Evolutionary conservation across 2,329 filamentous ascomycete genomes (phyloP).

Genomic region (Exserohilum rostratum): DNA sequence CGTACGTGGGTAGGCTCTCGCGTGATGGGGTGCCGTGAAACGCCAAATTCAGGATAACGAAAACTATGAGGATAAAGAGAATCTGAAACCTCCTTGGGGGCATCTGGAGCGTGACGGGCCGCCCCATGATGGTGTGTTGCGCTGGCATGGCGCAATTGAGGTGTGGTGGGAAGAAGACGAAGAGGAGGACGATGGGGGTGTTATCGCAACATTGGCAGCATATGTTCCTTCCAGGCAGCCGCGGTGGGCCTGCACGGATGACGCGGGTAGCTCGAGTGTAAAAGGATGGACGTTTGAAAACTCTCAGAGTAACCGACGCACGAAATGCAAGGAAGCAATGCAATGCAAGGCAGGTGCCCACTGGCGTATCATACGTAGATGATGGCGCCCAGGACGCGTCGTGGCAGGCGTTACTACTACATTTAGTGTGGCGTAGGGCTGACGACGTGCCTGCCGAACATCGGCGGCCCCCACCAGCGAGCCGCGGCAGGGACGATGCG

Average conservation of each 20-base stretch:
- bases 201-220: slow-evolving; percentile 19
- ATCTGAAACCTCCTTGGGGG: slow-evolving; percentile 57
- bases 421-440: slow-evolving; percentile 33
- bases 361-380: not conserved
- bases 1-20: slow-evolving; percentile 45
- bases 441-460: too few relatives aligned
- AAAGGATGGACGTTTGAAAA: not conserved
- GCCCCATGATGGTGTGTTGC: slow-evolving; percentile 42
- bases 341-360: not conserved
- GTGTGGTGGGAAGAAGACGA: not conserved
- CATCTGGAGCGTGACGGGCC: slow-evolving; percentile 41
- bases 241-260: slow-evolving; percentile 8
- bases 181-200: slow-evolving; percentile 5
- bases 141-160: slow-evolving; percentile 36
- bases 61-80: slow-evolving; percentile 46
- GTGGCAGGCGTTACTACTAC: too few relatives aligned
- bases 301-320: too few relatives aligned
- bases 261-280: not conserved
- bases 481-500: slow-evolving; percentile 25
- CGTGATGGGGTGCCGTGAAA: slow-evolving; percentile 47
- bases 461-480: slow-evolving; percentile 42
- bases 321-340: too few relatives aligned
- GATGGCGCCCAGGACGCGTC: not conserved
- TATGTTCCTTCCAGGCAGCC: slow-evolving; percentile 4
- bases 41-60: slow-evolving; percentile 41